Evolutionary conservation across 768 basidiomycete species (phyloP), one percentile per base, ranked within the genome.

Genomic region (Cystobasidium onofrii): DNA sequence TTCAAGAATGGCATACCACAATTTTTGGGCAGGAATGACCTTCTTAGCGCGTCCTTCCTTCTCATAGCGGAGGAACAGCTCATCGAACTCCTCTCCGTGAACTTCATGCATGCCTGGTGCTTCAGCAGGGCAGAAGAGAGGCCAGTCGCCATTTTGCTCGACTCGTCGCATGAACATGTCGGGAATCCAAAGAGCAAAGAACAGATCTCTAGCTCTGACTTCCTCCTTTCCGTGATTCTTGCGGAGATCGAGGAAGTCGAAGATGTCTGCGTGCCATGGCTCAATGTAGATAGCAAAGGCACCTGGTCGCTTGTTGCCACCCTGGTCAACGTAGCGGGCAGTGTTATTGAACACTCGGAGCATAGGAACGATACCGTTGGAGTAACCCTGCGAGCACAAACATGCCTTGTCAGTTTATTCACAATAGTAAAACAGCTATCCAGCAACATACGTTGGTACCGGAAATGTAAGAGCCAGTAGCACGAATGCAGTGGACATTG

Each of bases 221-320:
- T 98, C 94, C 82, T 98, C 96, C 81, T 98, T 98, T 67, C 95
- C 96, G 78, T 97, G 95, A 81, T 99, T 99, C 87, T 98, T 98
- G 79, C 96, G 86, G 57, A 99, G 86, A 80, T 98, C 95, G 77
- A 99, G 86, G 84, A 99, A 97, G 73, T 96, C 94, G 78, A 98
- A 96, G 80, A 99, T 82, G 81, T 98, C 96, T 20, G 91, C 87
- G 80, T 99, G 96, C 96, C 96, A 99, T 17, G 96, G 96, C 83
- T 99, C 96, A 80, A 98, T 85, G 83, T 99, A 99, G 81, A 99
- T 90, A 20, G 96, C 91, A 78, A 99, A 97, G 0, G 96, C 96
- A 75, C 96, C 96, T 0, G 96, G 96, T 29, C 96, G 90, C 84
- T 98, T 98, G 86, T 98, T 98, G 31, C 96, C 96, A 64, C 96